Evolutionary conservation across 257 asterid genomes (phyloP).

Genomic region (Cordia subcordata): DNA sequence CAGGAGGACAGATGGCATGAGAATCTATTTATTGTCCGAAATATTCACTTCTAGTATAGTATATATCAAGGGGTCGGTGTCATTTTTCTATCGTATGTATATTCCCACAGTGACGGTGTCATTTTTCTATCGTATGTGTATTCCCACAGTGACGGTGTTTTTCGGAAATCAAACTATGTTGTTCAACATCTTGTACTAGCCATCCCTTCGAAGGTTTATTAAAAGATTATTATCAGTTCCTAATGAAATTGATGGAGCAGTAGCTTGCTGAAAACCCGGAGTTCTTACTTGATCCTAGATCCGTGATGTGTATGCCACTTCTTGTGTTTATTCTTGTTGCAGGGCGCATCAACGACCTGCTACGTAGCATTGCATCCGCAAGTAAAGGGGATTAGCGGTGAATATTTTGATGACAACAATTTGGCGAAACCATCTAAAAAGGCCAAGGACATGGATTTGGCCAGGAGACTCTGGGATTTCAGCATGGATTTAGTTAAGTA

Average conservation of each 20-base stretch:
- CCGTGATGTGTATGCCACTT: not conserved
- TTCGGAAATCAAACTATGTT: too few species aligned
- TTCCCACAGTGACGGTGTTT: too few species aligned
- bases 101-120: too few species aligned
- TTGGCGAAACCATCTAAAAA: conserved; percentile 31
- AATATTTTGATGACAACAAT: conserved; percentile 60
- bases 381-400: conserved; percentile 57
- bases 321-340: not conserved
- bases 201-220: not conserved
- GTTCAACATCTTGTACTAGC: not conserved
- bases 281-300: conserved; percentile 5
- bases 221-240: too few species aligned
- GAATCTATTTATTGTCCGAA: too few species aligned
- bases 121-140: too few species aligned
- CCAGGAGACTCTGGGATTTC: conserved; percentile 69
- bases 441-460: conserved; percentile 48
- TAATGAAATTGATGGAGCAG: conserved; percentile 1
- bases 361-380: conserved; percentile 73
- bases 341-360: conserved; percentile 87
- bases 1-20: too few species aligned
- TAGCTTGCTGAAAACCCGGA: conserved; percentile 8
- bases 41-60: too few species aligned
- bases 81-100: too few species aligned
- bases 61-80: too few species aligned
- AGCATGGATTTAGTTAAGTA: conserved; percentile 41